Conservation (phyloP, 2,329 filamentous ascomycete species). For the Biscogniauxia marginata region DNA sequence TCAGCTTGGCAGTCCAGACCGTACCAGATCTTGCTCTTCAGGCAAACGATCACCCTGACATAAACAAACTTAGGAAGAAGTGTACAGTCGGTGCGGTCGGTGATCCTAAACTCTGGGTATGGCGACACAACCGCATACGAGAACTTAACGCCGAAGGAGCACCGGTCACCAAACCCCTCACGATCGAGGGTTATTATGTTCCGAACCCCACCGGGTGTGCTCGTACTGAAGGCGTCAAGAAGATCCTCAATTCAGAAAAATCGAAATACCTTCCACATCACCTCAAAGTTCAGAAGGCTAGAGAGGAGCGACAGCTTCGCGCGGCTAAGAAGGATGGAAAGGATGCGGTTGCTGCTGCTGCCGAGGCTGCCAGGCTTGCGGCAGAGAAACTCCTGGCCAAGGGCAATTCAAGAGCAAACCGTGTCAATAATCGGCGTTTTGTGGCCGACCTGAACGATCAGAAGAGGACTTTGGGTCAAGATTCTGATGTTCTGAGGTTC, state of each 20-base stretch:
- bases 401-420: constrained; percentile 87
- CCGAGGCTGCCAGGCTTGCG: constrained; percentile 69
- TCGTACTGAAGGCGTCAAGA: constrained; percentile 89
- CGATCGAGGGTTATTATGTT: constrained; percentile 72
- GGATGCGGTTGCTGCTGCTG: constrained; percentile 63
- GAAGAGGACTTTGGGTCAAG: constrained; percentile 78
- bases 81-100: constrained; percentile 45
- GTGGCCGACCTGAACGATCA: constrained; percentile 95
- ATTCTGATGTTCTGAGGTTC: constrained; percentile 92
- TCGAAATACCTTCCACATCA: constrained; percentile 97
- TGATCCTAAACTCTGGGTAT: constrained; percentile 55
- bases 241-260: constrained; percentile 95
- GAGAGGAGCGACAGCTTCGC: constrained; percentile 84
- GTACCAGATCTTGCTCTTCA: constrained; percentile 45
- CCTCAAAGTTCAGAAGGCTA: constrained; percentile 88
- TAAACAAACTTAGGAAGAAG: constrained; percentile 48
- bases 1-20: constrained; percentile 45
- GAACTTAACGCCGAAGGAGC: constrained; percentile 49
- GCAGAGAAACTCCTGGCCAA: constrained; percentile 81
- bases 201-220: constrained; percentile 82
- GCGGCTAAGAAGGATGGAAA: constrained; percentile 64
- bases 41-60: constrained; percentile 47
- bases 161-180: constrained; percentile 35
- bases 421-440: constrained; percentile 91
- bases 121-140: constrained; percentile 54